These are phyloP conservation scores for Margaritispora aquatica DNA, from an alignment of 495 filamentous ascomycete species.

Conservation along the genomic window DNA sequence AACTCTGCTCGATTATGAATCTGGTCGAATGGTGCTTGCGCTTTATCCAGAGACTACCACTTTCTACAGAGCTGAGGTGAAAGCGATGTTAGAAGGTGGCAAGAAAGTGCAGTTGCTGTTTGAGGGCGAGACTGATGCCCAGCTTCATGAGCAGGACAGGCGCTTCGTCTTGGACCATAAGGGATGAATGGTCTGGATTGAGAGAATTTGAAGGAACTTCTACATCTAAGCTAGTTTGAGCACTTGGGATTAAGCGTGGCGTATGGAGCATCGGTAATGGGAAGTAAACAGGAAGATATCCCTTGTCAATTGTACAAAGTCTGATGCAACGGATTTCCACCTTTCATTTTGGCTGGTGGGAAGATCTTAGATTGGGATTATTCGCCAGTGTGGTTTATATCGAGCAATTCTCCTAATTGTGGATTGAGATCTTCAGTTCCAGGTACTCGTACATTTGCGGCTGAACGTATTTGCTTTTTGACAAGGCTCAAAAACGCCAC, in stretches of 20 bases:
- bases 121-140: conserved; percentile 80
- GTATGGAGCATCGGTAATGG: background rate
- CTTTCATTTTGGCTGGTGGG: too few species aligned
- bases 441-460: too few species aligned
- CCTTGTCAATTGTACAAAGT: background rate
- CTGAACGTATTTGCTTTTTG: background rate
- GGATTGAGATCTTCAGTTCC: too few species aligned
- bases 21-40: conserved; percentile 75
- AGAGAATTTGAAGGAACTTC: background rate
- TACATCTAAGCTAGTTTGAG: background rate
- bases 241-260: background rate
- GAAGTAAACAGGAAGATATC: background rate
- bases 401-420: too few species aligned
- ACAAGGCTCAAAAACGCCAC: background rate
- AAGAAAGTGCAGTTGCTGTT: conserved; percentile 62
- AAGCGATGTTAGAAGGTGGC: conserved; percentile 51
- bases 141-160: conserved; percentile 69
- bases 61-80: conserved; percentile 95
- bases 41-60: conserved; percentile 90
- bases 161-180: conserved; percentile 72
- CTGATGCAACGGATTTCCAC: background rate
- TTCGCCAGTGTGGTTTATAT: too few species aligned
- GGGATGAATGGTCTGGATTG: background rate
- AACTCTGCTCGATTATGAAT: conserved; percentile 61
- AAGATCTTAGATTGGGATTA: too few species aligned